Conservation (phyloP, 768 basidiomycete genomes). For the Leucosporidium yakuticum region DNA sequence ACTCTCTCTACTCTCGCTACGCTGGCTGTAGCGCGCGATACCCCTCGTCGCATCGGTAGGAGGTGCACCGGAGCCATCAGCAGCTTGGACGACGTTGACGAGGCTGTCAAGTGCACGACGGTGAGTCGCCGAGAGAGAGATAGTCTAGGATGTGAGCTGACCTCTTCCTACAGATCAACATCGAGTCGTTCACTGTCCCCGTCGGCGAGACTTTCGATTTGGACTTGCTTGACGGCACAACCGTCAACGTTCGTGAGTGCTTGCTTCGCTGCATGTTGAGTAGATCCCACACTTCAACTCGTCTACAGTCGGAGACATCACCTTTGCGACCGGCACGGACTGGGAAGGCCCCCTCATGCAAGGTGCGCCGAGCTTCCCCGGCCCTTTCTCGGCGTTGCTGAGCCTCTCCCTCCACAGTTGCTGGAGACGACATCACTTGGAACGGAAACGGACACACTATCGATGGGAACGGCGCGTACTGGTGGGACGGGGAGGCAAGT, state of each 20-base stretch:
- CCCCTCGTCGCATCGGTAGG: no score
- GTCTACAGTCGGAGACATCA: not conserved
- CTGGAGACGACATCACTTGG: not conserved
- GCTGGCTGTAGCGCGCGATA: no score
- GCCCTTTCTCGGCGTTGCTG: not conserved
- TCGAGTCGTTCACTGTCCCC: slow-evolving; percentile 3
- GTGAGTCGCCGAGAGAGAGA: no score
- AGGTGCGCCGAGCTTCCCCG: not conserved
- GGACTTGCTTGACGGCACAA: not conserved
- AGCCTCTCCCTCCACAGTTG: not conserved
- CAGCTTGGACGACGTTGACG: no score
- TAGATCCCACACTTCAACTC: no score
- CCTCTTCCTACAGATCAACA: not conserved
- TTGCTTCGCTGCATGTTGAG: no score
- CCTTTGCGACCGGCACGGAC: not conserved
- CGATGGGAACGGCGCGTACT: not conserved
- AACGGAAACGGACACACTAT: slow-evolving; percentile 1
- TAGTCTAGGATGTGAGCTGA: no score
- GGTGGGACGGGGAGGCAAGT: not conserved
- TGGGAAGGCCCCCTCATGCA: slow-evolving; percentile 6
- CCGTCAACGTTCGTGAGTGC: not conserved
- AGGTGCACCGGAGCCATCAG: no score
- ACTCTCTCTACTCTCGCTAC: no score
- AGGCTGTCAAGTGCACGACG: no score
- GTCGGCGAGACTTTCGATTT: slow-evolving; percentile 6